A percentile compares a stretch with the other conserved stretches of the same genome.
phyloP scores from a whole-genome alignment of 2,329 filamentous ascomycete genomes.

The Rhynchosporium agropyri region DNA sequence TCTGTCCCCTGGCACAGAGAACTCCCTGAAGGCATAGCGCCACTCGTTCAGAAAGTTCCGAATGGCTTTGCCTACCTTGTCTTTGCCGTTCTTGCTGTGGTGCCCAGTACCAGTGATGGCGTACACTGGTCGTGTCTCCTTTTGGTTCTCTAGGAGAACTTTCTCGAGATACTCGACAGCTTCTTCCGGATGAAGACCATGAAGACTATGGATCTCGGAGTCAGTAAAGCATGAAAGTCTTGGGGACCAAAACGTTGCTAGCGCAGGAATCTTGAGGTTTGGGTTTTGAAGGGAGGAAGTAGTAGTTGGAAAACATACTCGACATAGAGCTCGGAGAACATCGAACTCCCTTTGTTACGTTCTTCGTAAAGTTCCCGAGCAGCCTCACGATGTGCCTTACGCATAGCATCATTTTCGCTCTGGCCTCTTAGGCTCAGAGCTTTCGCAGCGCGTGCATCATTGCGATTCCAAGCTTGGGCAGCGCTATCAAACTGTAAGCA shows the following conservation, averaged over 20 bases:
- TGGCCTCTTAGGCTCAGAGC: conserved; percentile 91
- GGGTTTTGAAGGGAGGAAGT: too few species aligned
- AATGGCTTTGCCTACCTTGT: conserved; percentile 95
- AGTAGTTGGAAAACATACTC: conserved; percentile 49
- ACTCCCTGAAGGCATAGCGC: conserved; percentile 94
- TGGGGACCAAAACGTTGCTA: too few species aligned
- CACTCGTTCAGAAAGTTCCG: conserved; percentile 91
- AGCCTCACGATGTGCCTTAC: conserved; percentile 93
- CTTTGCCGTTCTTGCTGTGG: conserved; percentile 97
- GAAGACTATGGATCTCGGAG: conserved; percentile 51
- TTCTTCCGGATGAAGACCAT: conserved; percentile 98
- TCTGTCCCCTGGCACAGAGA: conserved; percentile 92
- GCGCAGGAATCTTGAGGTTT: too few species aligned
- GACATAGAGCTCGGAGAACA: conserved; percentile 77
- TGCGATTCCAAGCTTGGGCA: conserved; percentile 97
- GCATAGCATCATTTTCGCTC: conserved; percentile 96
- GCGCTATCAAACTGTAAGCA: conserved; percentile 59
- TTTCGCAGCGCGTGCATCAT: conserved; percentile 94
- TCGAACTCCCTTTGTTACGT: conserved; percentile 71
- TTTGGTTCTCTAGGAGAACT: conserved; percentile 79
- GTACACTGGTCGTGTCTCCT: conserved; percentile 77
- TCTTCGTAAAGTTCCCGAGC: conserved; percentile 91
- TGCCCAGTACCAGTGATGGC: conserved; percentile 96
- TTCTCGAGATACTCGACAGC: conserved; percentile 92
- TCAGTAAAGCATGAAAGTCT: too few species aligned